Evolutionary conservation across 768 basidiomycete species (phyloP), one percentile per base, ranked within the genome.

Genomic region (Hydnomerulius pinastri): DNA sequence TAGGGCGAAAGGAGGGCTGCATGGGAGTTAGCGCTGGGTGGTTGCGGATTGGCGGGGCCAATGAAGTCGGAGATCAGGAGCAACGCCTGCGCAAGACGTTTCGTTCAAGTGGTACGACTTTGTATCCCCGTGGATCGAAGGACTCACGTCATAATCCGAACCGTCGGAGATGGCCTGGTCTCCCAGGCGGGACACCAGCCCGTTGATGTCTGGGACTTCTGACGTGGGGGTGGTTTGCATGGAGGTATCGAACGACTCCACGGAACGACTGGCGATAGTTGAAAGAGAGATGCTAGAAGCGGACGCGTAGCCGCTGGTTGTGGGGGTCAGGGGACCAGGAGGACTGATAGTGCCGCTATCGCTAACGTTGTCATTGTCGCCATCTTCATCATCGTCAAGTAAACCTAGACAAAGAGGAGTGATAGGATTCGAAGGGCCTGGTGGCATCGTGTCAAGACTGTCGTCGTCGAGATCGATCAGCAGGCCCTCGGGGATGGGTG

Each of bases 111-210:
- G 48, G 53, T 56, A 60, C 44, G 56, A 47, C 20, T 47, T 43
- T 46, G 58, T 53, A 57, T 58, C 54, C 51, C 51, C 51, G 48
- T 60, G 51, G 57, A 65, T 50, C 49, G 30, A 41, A 59, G 53
- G 57, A 72, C 83, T 74, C 67, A 87, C 87, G 66, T 90, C 86
- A 66, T 86, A 86, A 59, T 84, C 74, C 13, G 73, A 60, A 15
- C 82, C 81, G 55, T 80, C 74, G 28, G 72, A 66, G 40, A 60
- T 66, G 5, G 58, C 63, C 29, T 73, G 71, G 8, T 77, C 74
- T 18, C 78, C 76, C n/a, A 87, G 62, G 18, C 75, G 74, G 21
- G 85, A 77, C 13, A 83, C 74, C 20, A 88, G 69, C 10, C 85
- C 65, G 60, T 85, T 85, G 43, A 91, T 71, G 59, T 88, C 86